These are phyloP conservation scores for Terana coerulea DNA, from an alignment of 768 basidiomycete genomes.

Conservation along the genomic window DNA sequence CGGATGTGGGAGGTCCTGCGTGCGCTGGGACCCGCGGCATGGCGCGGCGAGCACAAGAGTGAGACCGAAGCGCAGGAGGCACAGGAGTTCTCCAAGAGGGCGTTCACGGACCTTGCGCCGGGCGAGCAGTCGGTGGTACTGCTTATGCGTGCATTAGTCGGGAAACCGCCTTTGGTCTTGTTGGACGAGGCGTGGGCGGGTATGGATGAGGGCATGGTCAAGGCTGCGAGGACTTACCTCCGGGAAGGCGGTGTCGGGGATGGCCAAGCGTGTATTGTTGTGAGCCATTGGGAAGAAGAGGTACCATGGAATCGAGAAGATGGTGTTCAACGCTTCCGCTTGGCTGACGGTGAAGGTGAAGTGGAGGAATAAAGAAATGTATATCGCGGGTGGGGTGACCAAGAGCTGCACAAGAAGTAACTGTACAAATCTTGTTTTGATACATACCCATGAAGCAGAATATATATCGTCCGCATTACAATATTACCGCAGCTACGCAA, in stretches of 20 bases:
- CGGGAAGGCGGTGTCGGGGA: conserved; percentile 43
- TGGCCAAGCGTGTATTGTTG: conserved; percentile 76
- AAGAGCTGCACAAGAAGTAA: no score
- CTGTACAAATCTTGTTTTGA: no score
- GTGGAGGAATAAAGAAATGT: no score
- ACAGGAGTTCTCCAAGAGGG: conserved; percentile 40
- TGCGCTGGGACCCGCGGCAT: conserved; percentile 57
- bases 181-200: conserved; percentile 94
- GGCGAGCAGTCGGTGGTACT: conserved; percentile 81
- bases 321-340: conserved; percentile 38
- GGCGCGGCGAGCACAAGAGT: conserved; percentile 26
- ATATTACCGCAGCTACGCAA: no score
- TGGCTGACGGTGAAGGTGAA: no score
- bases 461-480: no score
- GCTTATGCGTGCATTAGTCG: conserved; percentile 82
- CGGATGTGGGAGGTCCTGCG: conserved; percentile 57
- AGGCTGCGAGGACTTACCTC: conserved; percentile 59
- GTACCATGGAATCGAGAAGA: conserved; percentile 73
- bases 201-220: conserved; percentile 81
- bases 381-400: no score
- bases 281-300: conserved; percentile 92
- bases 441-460: no score
- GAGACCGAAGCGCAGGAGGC: conserved; percentile 20
- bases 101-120: conserved; percentile 63
- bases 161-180: conserved; percentile 67